These are phyloP conservation scores for Xylariaceae sp. DNA, from an alignment of 2,329 filamentous ascomycete genomes.

Conservation along the genomic window DNA sequence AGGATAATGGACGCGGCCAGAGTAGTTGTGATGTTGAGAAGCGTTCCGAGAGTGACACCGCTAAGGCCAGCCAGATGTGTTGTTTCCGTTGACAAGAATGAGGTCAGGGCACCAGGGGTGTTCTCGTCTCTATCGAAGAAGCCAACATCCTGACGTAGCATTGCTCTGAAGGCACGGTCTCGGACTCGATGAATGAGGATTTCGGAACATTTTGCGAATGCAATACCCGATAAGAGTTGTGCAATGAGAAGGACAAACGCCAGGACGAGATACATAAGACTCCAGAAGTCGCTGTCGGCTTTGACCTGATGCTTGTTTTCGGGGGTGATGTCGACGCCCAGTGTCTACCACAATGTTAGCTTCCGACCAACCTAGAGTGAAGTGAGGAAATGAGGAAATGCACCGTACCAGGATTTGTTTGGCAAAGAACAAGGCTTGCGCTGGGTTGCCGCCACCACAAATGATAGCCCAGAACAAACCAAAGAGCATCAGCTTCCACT, in stretches of 20 bases:
- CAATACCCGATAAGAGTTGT: slow-evolving; percentile 61
- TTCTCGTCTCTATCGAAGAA: slow-evolving; percentile 92
- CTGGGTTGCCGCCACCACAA: slow-evolving; percentile 74
- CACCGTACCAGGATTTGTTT: slow-evolving; percentile 66
- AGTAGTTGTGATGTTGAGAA: slow-evolving; percentile 75
- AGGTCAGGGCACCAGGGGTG: slow-evolving; percentile 79
- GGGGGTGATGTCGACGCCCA: slow-evolving; percentile 39
- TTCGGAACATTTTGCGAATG: slow-evolving; percentile 84
- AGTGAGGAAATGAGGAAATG: slow-evolving; percentile 37
- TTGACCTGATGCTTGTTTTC: slow-evolving; percentile 52
- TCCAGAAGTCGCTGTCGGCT: slow-evolving; percentile 76
- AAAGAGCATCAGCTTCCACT: slow-evolving; percentile 65
- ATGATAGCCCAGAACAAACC: slow-evolving; percentile 71
- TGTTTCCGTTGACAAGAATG: slow-evolving; percentile 82
- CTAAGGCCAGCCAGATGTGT: slow-evolving; percentile 84
- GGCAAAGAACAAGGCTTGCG: slow-evolving; percentile 75
- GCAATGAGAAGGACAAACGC: slow-evolving; percentile 66
- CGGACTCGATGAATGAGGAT: slow-evolving; percentile 76
- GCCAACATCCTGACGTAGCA: slow-evolving; percentile 86
- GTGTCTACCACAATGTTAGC: slow-evolving; percentile 26
- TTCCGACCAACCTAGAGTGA: slow-evolving; percentile 3
- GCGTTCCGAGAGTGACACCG: slow-evolving; percentile 79
- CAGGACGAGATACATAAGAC: slow-evolving; percentile 81
- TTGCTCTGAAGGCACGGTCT: slow-evolving; percentile 73
- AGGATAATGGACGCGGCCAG: slow-evolving; percentile 67